These are phyloP conservation scores for Marasmius sp. DNA, from an alignment of 1,284 basidiomycete genomes.

Conservation along the genomic window DNA sequence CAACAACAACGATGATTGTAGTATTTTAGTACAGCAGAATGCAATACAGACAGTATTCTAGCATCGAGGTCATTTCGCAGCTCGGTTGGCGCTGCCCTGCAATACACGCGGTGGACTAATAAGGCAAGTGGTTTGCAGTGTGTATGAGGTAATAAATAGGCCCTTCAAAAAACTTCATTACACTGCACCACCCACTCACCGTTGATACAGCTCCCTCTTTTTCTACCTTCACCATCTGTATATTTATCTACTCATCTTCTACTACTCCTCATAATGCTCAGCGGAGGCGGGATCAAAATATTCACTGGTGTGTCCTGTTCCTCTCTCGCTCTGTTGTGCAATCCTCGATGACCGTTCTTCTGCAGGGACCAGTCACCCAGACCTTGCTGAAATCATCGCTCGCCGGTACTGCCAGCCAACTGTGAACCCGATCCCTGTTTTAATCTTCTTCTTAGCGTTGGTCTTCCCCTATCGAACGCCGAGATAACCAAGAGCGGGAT, in stretches of 20 bases:
- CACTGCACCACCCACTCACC: neutral
- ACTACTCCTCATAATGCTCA: constrained; percentile 55
- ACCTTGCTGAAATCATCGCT: constrained; percentile 92
- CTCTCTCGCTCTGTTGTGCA: constrained; percentile 11
- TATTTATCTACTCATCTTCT: constrained; percentile 10
- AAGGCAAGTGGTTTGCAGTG: too few species aligned
- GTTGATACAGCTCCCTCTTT: neutral
- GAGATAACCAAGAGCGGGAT: constrained; percentile 88
- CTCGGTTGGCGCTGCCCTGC: neutral
- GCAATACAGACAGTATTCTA: neutral
- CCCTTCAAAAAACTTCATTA: too few species aligned
- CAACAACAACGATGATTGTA: neutral
- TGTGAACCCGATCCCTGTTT: neutral
- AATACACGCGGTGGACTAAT: too few species aligned
- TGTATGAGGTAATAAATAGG: too few species aligned
- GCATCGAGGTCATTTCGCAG: neutral
- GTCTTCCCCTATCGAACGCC: constrained; percentile 81
- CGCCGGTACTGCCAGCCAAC: constrained; percentile 61
- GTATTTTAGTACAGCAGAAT: neutral
- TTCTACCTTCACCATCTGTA: neutral
- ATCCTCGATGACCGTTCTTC: neutral
- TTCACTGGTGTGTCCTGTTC: constrained; percentile 70
- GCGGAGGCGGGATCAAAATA: constrained; percentile 86
- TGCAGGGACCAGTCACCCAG: constrained; percentile 91
- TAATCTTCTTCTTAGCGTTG: constrained; percentile 55